Evolutionary conservation across 345 rosid genomes (phyloP).

Genomic region (Linum trigynum): DNA sequence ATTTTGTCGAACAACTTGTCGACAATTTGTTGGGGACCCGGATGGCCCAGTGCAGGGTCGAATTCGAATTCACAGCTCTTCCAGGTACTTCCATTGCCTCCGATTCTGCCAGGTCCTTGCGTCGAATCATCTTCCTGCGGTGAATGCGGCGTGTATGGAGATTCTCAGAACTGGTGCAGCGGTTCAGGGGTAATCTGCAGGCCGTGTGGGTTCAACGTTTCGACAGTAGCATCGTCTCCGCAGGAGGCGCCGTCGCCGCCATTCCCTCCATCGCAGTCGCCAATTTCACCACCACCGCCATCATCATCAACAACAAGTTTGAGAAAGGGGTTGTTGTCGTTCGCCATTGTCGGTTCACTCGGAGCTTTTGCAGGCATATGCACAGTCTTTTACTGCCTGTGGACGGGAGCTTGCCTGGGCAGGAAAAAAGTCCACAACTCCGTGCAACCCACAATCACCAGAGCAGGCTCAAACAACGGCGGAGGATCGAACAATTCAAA

Average conservation of each 20-base stretch:
- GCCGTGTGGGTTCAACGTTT: constrained; percentile 20
- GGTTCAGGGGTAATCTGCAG: not conserved
- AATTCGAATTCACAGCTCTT: not conserved
- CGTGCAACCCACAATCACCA: too few species aligned
- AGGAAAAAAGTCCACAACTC: constrained; percentile 3
- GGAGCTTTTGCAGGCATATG: constrained; percentile 60
- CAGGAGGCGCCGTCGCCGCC: constrained; percentile 7
- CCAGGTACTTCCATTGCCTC: too few species aligned
- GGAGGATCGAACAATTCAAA: too few species aligned
- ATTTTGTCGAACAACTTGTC: constrained; percentile 32
- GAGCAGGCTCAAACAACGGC: too few species aligned
- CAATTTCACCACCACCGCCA: constrained; percentile 1
- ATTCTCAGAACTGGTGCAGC: too few species aligned
- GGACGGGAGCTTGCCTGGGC: constrained; percentile 75
- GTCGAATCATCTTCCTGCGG: too few species aligned
- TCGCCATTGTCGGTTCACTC: constrained; percentile 50
- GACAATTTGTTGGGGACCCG: constrained; percentile 65
- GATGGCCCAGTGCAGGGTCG: constrained; percentile 26
- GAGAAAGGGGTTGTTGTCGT: constrained; percentile 12
- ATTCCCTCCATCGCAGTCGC: too few species aligned
- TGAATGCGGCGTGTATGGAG: too few species aligned
- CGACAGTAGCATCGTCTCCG: constrained; percentile 4
- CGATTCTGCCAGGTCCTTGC: too few species aligned
- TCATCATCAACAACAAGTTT: constrained; percentile 28
- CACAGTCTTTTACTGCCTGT: constrained; percentile 48